A percentile compares a stretch with the other conserved stretches of the same genome.
These are phyloP conservation scores for Neoascochyta sp. DNA, from an alignment of 2,329 filamentous ascomycete genomes.

Conservation along the genomic window DNA sequence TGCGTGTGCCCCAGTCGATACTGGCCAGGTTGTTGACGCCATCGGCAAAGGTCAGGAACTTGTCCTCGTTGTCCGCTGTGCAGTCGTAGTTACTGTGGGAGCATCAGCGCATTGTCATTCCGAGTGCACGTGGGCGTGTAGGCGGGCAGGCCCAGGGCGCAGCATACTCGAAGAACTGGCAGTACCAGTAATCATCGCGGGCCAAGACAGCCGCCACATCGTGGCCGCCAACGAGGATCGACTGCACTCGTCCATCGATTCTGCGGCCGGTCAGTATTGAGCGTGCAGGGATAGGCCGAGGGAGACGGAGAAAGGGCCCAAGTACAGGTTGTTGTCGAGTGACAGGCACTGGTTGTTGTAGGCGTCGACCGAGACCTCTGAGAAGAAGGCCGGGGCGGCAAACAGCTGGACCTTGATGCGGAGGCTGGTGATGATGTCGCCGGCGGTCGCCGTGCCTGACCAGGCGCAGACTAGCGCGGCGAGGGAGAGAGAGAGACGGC, in stretches of 20 bases:
- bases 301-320: constrained; percentile 4
- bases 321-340: constrained; percentile 35
- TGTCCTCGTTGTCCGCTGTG: constrained; percentile 12
- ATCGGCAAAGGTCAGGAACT: constrained; percentile 23
- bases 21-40: constrained; percentile 33
- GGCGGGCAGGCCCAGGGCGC: not conserved
- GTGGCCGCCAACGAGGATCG: constrained; percentile 30
- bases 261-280: constrained; percentile 11
- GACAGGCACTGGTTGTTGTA: constrained; percentile 27
- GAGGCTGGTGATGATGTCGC: constrained; percentile 17
- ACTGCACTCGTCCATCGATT: constrained; percentile 34
- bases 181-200: constrained; percentile 32
- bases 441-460: constrained; percentile 7
- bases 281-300: not conserved
- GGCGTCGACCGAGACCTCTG: constrained; percentile 31
- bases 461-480: constrained; percentile 2
- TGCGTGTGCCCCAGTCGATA: constrained; percentile 25
- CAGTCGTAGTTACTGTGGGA: constrained; percentile 31
- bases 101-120: too few relatives aligned
- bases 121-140: too few relatives aligned
- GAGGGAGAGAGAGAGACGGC: constrained; percentile 4
- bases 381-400: constrained; percentile 30
- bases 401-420: constrained; percentile 37
- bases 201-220: constrained; percentile 22
- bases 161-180: constrained; percentile 34